Conservation (phyloP, 352 stramenopile species). For the Phytophthora palmivora region DNA sequence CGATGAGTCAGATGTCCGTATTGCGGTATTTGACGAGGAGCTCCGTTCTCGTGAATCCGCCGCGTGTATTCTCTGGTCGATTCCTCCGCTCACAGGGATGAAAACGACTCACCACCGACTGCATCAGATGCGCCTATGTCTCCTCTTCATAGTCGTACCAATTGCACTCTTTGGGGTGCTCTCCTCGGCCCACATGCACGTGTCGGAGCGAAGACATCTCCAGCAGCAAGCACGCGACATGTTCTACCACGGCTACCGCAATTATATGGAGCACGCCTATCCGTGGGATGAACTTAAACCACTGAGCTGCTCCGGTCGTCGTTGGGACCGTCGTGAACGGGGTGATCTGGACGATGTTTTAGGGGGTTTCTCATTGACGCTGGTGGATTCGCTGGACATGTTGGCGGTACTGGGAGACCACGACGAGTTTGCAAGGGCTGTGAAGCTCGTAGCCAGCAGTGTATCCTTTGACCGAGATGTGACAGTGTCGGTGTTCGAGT, state of each 20-base stretch:
- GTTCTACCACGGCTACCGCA: constrained; percentile 91
- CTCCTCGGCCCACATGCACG: constrained; percentile 62
- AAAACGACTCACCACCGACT: constrained; percentile 4
- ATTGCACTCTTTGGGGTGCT: constrained; percentile 13
- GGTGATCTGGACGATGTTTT: constrained; percentile 89
- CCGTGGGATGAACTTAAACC: constrained; percentile 91
- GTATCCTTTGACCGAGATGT: constrained; percentile 89
- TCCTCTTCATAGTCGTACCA: constrained; percentile 18
- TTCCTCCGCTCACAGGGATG: constrained; percentile 11
- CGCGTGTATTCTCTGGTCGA: constrained; percentile 5
- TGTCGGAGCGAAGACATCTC: constrained; percentile 68
- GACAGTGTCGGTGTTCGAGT: constrained; percentile 94
- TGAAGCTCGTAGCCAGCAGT: constrained; percentile 63
- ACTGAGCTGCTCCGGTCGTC: constrained; percentile 73
- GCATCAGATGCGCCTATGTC: constrained; percentile 20
- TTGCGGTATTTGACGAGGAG: constrained; percentile 12
- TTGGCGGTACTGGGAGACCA: constrained; percentile 86
- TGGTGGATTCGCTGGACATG: constrained; percentile 92
- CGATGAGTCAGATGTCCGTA: constrained; percentile 5
- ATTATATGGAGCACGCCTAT: constrained; percentile 90
- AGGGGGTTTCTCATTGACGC: constrained; percentile 82
- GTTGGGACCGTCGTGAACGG: constrained; percentile 82
- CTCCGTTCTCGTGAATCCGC: constrained; percentile 3
- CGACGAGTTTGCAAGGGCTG: constrained; percentile 74
- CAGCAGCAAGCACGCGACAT: constrained; percentile 83